phyloP scores from a whole-genome alignment of 495 filamentous ascomycete genomes.

The Amniculicola lignicola region DNA sequence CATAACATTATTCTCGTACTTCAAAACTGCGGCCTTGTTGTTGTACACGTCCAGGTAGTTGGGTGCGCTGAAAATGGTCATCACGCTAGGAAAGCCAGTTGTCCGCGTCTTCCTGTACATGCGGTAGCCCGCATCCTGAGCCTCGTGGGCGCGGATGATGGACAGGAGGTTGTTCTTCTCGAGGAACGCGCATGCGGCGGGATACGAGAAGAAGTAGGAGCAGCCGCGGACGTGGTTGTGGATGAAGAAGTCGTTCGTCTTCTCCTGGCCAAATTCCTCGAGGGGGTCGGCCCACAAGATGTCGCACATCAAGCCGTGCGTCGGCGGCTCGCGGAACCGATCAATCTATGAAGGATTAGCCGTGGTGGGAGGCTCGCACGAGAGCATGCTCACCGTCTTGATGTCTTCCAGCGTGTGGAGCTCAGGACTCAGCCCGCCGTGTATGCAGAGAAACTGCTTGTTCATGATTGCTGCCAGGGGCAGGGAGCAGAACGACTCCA shows the following conservation, averaged over 20 bases:
- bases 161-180: conserved; percentile 99
- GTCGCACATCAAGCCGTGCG: conserved; percentile 97
- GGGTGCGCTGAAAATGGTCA: conserved; percentile 99
- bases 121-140: conserved; percentile 95
- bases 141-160: conserved; percentile 97
- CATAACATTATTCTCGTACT: conserved; percentile 99
- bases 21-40: conserved; percentile 97
- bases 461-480: conserved; percentile 98
- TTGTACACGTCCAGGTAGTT: conserved; percentile 99
- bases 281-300: conserved; percentile 98
- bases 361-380: conserved; percentile 8
- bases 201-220: conserved; percentile 99
- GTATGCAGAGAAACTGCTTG: conserved; percentile 98
- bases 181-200: conserved; percentile 93
- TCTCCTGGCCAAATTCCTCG: conserved; percentile 99
- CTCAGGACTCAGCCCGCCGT: conserved; percentile 93
- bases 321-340: conserved; percentile 94
- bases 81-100: conserved; percentile 96
- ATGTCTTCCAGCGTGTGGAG: conserved; percentile 93
- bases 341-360: conserved; percentile 65
- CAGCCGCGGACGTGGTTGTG: conserved; percentile 98
- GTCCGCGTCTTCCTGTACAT: conserved; percentile 99
- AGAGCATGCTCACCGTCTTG: conserved; percentile 61
- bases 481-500: conserved; percentile 93
- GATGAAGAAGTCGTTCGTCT: conserved; percentile 92